A percentile compares a stretch with the other conserved stretches of the same genome.
Evolutionary conservation across 148 eudicot species (phyloP).

Genomic region (Diospyros kaki): DNA sequence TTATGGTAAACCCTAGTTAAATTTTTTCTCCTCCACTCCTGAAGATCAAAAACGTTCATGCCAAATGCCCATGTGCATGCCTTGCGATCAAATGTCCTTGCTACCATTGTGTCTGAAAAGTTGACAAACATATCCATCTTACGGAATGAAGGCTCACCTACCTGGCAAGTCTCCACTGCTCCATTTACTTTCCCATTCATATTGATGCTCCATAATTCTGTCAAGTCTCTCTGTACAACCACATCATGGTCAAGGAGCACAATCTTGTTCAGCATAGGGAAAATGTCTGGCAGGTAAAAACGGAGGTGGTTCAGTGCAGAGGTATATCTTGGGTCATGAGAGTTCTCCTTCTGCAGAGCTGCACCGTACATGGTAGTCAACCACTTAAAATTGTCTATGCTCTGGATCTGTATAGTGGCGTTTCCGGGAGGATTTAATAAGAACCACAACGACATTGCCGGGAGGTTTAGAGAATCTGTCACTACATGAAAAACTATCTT

Average conservation of each 20-base stretch:
- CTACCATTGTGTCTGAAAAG: slow-evolving; percentile 74
- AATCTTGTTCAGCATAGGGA: slow-evolving; percentile 70
- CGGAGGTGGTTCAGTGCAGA: slow-evolving; percentile 88
- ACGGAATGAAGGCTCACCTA: slow-evolving; percentile 55
- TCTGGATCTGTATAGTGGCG: slow-evolving; percentile 73
- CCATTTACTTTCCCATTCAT: slow-evolving; percentile 87
- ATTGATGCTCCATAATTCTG: slow-evolving; percentile 57
- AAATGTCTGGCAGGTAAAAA: slow-evolving; percentile 83
- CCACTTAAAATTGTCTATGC: slow-evolving; percentile 51
- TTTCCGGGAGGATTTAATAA: slow-evolving; percentile 70
- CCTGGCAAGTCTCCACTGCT: slow-evolving; percentile 81
- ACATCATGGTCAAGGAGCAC: slow-evolving; percentile 96
- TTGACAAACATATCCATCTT: slow-evolving; percentile 68
- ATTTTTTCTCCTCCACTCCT: slow-evolving; percentile 69
- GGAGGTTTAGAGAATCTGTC: slow-evolving; percentile 81
- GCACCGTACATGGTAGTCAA: slow-evolving; percentile 32
- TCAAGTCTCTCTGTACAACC: slow-evolving; percentile 79
- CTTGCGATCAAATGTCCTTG: slow-evolving; percentile 46
- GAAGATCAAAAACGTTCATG: slow-evolving; percentile 86
- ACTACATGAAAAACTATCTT: slow-evolving; percentile 78
- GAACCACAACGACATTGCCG: slow-evolving; percentile 94
- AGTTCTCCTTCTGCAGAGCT: slow-evolving; percentile 38
- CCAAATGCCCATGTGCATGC: slow-evolving; percentile 99
- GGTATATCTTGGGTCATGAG: slow-evolving; percentile 73
- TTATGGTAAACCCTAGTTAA: slow-evolving; percentile 59